Conservation (phyloP, 2,329 filamentous ascomycete species). For the Hymenoscyphus fructigenus region DNA sequence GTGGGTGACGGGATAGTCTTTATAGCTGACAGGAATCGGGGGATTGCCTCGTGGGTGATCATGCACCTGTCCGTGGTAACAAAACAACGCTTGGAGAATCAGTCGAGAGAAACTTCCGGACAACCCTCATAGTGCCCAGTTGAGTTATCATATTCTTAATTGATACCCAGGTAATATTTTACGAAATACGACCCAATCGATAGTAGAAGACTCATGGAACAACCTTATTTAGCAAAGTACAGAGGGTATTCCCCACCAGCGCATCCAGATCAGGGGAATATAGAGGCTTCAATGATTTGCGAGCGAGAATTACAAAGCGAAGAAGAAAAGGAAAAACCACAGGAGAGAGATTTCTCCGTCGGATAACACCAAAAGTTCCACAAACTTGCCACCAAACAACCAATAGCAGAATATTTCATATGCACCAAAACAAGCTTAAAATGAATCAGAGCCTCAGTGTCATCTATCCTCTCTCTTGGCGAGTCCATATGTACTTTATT, state of each 20-base stretch:
- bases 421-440: not conserved
- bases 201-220: not conserved
- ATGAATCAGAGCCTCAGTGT: not conserved
- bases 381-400: not conserved
- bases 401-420: not conserved
- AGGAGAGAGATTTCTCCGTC: not conserved
- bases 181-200: not conserved
- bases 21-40: not conserved
- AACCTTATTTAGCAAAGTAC: not conserved
- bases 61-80: not conserved
- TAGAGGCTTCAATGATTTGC: not conserved
- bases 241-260: not conserved
- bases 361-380: not conserved
- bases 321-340: not conserved
- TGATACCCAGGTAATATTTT: not conserved
- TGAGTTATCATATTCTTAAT: not conserved
- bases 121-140: not conserved
- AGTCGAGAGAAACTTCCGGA: not conserved
- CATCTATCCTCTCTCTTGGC: not conserved
- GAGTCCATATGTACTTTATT: not conserved
- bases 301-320: not conserved
- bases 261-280: not conserved
- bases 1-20: not conserved
- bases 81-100: not conserved
- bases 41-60: not conserved